Evolutionary conservation across 2,329 filamentous ascomycete species (phyloP), one percentile per base, ranked within the genome.

Genomic region (Hymenoscyphus linearis): DNA sequence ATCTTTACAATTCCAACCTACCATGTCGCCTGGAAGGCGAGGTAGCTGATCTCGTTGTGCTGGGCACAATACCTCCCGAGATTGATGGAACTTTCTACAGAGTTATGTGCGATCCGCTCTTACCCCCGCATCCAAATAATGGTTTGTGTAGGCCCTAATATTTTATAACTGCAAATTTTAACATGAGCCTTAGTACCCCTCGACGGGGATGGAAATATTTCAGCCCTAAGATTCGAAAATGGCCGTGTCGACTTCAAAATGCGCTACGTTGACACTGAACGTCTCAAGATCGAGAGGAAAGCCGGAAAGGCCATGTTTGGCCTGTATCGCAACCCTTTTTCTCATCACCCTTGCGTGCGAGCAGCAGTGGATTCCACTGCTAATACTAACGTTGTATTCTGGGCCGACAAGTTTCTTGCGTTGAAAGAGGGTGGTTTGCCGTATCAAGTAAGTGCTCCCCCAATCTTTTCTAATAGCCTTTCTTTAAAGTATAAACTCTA

Each of bases 381-480:
- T 3, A 86, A 86, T 64, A 86, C 83, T 1, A 85, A 86, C 57
- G 73, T 86, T 16, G 74, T 82, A 0, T 82, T 80, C 66, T 86
- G 80, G 78, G 73, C 79, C 6, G 81, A 81, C 0, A 76, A 80
- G 47, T 66, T 85, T 57, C 73, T 85, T 5, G 81, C 82, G 0
- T 75, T 74, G 47, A 86, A 85, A 64, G 78, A 82, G 2, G 76
- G 77, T 22, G 76, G 79, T 2, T 82, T 79, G 1, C 81, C 81
- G 0, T 82, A 76, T 62, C 78, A 79, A 0, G 74, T 80, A 47
- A 6, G 5, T 31, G 9, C 27, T 9, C 27, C 27, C 27, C 27
- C 5, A 31, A 31, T 31, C 5, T 9, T 9, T 1, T 31, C 9
- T 31, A 31, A 31, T 31, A 6, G 9, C 5, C 27, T 31, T 9